These are phyloP conservation scores for Wilcoxina mikolae DNA, from an alignment of 495 filamentous ascomycete species.

Conservation along the genomic window DNA sequence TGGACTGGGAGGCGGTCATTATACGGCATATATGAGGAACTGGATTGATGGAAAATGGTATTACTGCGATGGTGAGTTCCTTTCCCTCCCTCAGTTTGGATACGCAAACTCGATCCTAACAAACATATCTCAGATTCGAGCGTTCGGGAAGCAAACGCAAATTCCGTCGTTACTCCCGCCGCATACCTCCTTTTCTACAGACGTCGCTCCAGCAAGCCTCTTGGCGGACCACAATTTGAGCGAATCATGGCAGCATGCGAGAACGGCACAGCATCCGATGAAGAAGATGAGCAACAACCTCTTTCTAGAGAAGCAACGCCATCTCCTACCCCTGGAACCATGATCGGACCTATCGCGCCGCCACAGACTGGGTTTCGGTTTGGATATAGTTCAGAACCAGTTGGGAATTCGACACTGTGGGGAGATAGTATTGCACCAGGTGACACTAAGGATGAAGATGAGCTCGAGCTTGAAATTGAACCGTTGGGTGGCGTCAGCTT, in stretches of 20 bases:
- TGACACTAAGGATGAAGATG: too few species aligned
- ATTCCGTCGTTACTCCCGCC: slow-evolving; percentile 45
- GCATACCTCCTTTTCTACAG: slow-evolving; percentile 96
- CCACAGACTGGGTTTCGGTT: neutral
- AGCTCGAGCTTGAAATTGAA: too few species aligned
- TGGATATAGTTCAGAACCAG: neutral
- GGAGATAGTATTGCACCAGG: slow-evolving; percentile 2
- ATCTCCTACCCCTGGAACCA: neutral
- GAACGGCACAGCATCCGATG: slow-evolving; percentile 13
- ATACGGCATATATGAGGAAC: slow-evolving; percentile 85
- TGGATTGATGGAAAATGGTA: slow-evolving; percentile 80
- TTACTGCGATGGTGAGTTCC: slow-evolving; percentile 73
- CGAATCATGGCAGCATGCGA: slow-evolving; percentile 20
- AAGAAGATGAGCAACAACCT: neutral
- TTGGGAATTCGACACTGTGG: neutral
- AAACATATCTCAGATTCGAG: slow-evolving; percentile 46
- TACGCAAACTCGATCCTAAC: slow-evolving; percentile 21
- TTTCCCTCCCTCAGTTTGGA: neutral
- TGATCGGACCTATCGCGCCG: neutral
- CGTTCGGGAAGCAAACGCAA: slow-evolving; percentile 41
- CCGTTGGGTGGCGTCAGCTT: too few species aligned
- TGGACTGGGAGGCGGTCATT: slow-evolving; percentile 82
- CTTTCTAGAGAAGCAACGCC: neutral
- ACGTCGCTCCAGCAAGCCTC: slow-evolving; percentile 54
- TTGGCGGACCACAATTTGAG: slow-evolving; percentile 63